These are phyloP conservation scores for Russula emetica DNA, from an alignment of 768 basidiomycete genomes.

Conservation along the genomic window DNA sequence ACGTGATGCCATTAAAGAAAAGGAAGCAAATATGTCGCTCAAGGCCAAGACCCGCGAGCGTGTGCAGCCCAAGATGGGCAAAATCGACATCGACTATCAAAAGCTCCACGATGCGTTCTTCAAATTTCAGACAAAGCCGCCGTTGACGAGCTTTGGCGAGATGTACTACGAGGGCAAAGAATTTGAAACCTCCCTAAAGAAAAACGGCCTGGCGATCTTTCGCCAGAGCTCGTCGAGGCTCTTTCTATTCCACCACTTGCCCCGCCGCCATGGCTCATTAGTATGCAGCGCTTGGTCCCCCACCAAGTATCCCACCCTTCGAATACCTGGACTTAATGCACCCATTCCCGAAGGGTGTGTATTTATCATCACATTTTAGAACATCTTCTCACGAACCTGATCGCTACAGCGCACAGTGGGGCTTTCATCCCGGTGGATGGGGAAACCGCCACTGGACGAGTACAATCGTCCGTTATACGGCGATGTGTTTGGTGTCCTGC, in stretches of 20 bases:
- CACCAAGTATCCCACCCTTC: conserved; percentile 95
- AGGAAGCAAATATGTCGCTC: conserved; percentile 92
- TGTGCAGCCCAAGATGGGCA: conserved; percentile 99
- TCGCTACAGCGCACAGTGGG: conserved; percentile 84
- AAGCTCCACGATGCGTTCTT: conserved; percentile 99
- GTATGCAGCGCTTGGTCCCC: conserved; percentile 98
- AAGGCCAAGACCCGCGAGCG: conserved; percentile 97
- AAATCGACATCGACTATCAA: conserved; percentile 99
- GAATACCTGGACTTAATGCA: conserved; percentile 92
- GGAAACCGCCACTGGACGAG: conserved; percentile 96
- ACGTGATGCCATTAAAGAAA: conserved; percentile 97
- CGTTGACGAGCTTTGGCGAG: conserved; percentile 90
- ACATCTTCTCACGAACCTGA: conserved; percentile 19
- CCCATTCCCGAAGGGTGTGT: conserved; percentile 95
- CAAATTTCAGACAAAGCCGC: conserved; percentile 94
- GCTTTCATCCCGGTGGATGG: conserved; percentile 99
- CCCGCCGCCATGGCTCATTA: conserved; percentile 99
- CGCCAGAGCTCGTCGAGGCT: conserved; percentile 96
- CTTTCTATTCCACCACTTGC: conserved; percentile 96
- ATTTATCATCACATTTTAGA: background rate
- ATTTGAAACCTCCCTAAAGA: conserved; percentile 95
- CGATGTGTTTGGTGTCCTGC: conserved; percentile 95
- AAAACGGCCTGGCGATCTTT: conserved; percentile 94
- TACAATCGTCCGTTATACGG: conserved; percentile 97
- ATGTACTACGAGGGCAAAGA: conserved; percentile 99